Conservation (phyloP, 768 basidiomycete genomes). For the Hydnum rufescens region DNA sequence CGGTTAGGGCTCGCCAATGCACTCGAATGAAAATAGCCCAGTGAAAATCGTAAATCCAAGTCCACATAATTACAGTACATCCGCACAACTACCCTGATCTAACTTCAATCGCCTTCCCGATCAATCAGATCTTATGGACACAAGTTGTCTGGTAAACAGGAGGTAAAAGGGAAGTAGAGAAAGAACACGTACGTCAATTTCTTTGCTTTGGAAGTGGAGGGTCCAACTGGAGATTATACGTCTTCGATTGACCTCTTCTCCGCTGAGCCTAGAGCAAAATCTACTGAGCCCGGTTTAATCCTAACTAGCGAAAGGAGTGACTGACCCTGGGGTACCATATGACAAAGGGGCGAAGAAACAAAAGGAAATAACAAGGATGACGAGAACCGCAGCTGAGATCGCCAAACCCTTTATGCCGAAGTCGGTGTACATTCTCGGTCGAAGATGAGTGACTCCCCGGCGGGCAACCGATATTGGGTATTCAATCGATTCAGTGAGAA, state of each 20-base stretch:
- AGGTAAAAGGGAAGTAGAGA: too few relatives aligned
- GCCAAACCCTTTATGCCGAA: conserved; percentile 51
- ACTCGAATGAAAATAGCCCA: too few relatives aligned
- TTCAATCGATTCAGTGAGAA: conserved; percentile 78
- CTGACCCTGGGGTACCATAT: conserved; percentile 91
- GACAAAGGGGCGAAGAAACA: conserved; percentile 74
- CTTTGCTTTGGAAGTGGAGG: conserved; percentile 50
- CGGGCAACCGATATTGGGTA: conserved; percentile 52
- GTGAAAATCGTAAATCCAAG: too few relatives aligned
- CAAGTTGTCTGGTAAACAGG: too few relatives aligned
- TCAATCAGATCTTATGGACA: too few relatives aligned
- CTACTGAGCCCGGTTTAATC: conserved; percentile 11
- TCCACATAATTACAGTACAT: too few relatives aligned
- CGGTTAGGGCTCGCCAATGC: too few relatives aligned
- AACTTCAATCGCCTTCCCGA: too few relatives aligned
- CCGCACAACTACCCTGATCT: too few relatives aligned
- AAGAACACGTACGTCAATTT: background rate
- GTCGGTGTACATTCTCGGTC: conserved; percentile 31
- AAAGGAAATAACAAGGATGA: conserved; percentile 44
- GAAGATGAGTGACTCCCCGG: background rate
- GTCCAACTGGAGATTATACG: conserved; percentile 82
- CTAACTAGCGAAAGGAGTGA: conserved; percentile 9
- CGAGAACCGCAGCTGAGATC: conserved; percentile 32
- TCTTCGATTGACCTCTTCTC: conserved; percentile 67
- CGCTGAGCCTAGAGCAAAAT: conserved; percentile 40